Base-by-base conservation (phyloP, 2,329 filamentous ascomycete genomes). In the Blumeria graminis region DNA sequence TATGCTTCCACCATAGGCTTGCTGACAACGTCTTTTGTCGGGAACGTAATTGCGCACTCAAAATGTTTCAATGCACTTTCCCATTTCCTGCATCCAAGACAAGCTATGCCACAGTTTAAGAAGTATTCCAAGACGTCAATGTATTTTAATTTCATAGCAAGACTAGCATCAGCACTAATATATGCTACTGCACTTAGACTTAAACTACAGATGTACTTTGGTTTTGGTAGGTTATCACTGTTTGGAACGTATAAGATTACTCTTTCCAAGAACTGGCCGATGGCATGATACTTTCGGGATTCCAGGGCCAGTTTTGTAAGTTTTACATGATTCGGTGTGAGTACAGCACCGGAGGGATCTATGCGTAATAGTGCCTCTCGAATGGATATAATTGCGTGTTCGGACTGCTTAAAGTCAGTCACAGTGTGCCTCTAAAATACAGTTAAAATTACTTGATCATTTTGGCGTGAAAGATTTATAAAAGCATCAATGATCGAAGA, bases 1-100 rank as follows among this genome's bases (percentile, higher is more conserved):
- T 94, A 90, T 6, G 86, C 86, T 61, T 94, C 87, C 3, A 84
- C 73, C 83, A 92, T 92, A 55, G 93, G 74, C 66, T 80, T 82
- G 67, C 82, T 90, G 11, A 79, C 73, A 35, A 74, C 71, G 18
- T 80, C 81, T 55, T 71, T 73, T 0, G 74, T 72, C 0, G 88
- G 86, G 57, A 81, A 80, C 3, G 81, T 77, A 38, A 94, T 71
- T 46, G 78, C 76, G 58, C 77, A 74, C 61, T 80, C 77, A 32
- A 88, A 73, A 34, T 80, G 78, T 39, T 73, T 73, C 14, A 74
- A 69, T 0, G 84, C 82, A 57, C 75, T 76, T 16, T 68, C 65
- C 82, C 84, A 89, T 59, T 78, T 69, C 57, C 75, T 72, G 54
- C 73, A 67, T 1, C 74, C 71, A 63, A 82, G 78, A 65, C 80